Evolutionary conservation across 345 rosid species (phyloP), one percentile per base, ranked within the genome.

Genomic region (Sonneratia caseolaris): DNA sequence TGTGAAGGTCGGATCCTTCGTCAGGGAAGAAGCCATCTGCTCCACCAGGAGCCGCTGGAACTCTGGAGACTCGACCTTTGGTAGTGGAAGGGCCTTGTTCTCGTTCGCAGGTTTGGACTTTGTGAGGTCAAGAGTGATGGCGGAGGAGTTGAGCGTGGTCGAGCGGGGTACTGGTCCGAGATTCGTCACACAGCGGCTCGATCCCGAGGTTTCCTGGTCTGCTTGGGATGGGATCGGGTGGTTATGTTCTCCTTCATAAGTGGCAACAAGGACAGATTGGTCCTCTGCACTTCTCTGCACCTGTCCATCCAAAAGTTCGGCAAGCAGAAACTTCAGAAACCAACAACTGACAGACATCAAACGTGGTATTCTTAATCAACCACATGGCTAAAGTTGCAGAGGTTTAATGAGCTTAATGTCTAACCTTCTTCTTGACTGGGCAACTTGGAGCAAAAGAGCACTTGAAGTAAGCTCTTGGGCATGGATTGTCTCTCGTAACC

Each of bases 401-500:
- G 43, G 43, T 40, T 40, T 40, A 4, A 40, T 40, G 43, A 40
- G 43, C 43, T 48, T 14, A 48, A 48, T 13, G 16, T 38, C 71
- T 53, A 27, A 88, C 98, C 99, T 95, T 95, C 90, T 95, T 95
- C 78, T 92, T 92, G 40, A 95, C 97, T 35, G 96, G 96, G 83
- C 99, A 95, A 76, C 80, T 85, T 11, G 99, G 99, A 72, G 99
- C 98, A 75, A 86, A 90, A 74, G 98, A 92, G 83, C 99, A 95
- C 74, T 87, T 92, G 89, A 89, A 95, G 85, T 95, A 95, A 76
- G 98, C 99, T 85, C 98, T 85, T 21, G 99, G 99, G 72, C 85
- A 95, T 66, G 99, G 99, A 72, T 95, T 95, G 73, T 95, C 94
- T 84, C 99, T 92, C 16, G 99, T 95, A n/a, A 95, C 98, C 71